Conservation (phyloP, 768 basidiomycete genomes). For the Daedaleopsis sinensis region DNA sequence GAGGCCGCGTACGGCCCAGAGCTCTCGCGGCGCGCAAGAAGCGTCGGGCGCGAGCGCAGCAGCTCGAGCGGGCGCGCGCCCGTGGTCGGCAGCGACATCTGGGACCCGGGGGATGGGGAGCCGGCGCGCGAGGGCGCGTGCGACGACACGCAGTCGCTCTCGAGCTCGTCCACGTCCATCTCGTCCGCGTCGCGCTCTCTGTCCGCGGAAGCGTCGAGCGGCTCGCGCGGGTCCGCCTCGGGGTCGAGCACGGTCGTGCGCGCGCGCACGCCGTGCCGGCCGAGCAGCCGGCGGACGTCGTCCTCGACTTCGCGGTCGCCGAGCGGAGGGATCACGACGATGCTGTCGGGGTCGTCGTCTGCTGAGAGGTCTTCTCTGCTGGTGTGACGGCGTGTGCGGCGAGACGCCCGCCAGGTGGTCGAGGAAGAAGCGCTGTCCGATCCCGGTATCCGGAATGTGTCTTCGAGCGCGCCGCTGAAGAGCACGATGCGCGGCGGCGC, state of each 20-base stretch:
- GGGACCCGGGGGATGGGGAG: slow-evolving; percentile 35
- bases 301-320: slow-evolving; percentile 59
- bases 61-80: slow-evolving; percentile 22
- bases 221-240: slow-evolving; percentile 14
- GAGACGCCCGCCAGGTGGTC: slow-evolving; percentile 13
- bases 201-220: slow-evolving; percentile 22
- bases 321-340: slow-evolving; percentile 57
- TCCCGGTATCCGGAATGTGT: slow-evolving; percentile 51
- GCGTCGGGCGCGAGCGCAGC: slow-evolving; percentile 22
- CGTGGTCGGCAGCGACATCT: slow-evolving; percentile 18
- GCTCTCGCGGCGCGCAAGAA: slow-evolving; percentile 28
- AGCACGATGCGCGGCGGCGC: slow-evolving; percentile 27
- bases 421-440: slow-evolving; percentile 19
- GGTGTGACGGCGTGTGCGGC: slow-evolving; percentile 19
- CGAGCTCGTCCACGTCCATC: slow-evolving; percentile 49
- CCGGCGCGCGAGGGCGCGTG: slow-evolving; percentile 49
- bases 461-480: slow-evolving; percentile 48
- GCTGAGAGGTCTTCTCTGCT: slow-evolving; percentile 28
- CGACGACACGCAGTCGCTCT: slow-evolving; percentile 57
- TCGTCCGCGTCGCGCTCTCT: slow-evolving; percentile 36
- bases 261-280: slow-evolving; percentile 48
- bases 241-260: slow-evolving; percentile 11
- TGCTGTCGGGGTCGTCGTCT: slow-evolving; percentile 48
- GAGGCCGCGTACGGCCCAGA: slow-evolving; percentile 24
- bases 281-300: slow-evolving; percentile 58